phyloP scores from a whole-genome alignment of 257 asterid species.

The Solanum paucissectum region DNA sequence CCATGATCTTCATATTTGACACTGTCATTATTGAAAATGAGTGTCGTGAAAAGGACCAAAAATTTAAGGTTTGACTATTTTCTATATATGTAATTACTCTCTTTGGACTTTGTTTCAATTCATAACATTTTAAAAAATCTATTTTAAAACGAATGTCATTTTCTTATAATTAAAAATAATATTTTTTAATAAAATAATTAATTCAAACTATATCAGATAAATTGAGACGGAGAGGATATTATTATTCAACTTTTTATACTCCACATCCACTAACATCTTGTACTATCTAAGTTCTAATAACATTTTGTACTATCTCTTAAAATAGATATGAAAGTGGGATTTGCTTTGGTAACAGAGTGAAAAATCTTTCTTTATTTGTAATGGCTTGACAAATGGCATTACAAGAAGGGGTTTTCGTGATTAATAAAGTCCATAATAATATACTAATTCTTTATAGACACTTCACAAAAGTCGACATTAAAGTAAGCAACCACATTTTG shows the following conservation, averaged over 20 bases:
- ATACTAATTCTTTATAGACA: background rate
- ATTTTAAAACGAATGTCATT: background rate
- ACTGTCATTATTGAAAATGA: background rate
- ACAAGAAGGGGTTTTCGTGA: background rate
- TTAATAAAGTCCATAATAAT: background rate
- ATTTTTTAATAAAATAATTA: background rate
- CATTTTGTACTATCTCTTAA: background rate
- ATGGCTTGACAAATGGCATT: background rate
- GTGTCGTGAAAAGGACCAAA: background rate
- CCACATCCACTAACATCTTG: background rate
- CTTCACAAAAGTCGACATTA: background rate
- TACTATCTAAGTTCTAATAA: background rate
- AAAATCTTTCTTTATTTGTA: background rate
- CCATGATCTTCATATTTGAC: background rate
- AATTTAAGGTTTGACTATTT: background rate
- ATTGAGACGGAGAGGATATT: background rate
- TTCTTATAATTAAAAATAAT: background rate
- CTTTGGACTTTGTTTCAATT: background rate
- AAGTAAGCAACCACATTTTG: background rate
- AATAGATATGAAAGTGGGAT: background rate
- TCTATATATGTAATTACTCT: background rate
- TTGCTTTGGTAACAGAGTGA: background rate
- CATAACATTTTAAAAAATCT: background rate
- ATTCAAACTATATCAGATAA: background rate
- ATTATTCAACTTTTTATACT: background rate